Evolutionary conservation across 1,139 yeast genomes (phyloP).

Genomic region (Sugiyamaella grinbergsii): DNA sequence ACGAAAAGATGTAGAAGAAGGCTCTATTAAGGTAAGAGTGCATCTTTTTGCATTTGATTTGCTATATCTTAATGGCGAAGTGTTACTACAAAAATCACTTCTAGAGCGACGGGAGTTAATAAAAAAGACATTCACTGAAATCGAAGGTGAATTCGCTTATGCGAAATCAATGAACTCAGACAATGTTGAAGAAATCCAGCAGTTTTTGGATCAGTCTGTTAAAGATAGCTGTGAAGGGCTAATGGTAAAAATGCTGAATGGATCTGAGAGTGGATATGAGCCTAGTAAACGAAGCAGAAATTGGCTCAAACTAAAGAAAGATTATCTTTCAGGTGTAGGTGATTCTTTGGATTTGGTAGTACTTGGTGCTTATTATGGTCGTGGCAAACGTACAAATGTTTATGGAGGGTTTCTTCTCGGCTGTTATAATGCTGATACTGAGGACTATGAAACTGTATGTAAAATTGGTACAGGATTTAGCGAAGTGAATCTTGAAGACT

Average conservation of each 20-base stretch:
- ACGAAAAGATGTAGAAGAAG: slow-evolving; percentile 85
- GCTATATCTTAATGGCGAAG: slow-evolving; percentile 67
- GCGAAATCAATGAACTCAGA: slow-evolving; percentile 77
- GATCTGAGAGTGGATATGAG: slow-evolving; percentile 80
- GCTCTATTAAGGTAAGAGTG: slow-evolving; percentile 85
- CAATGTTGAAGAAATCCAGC: slow-evolving; percentile 71
- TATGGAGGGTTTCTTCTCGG: slow-evolving; percentile 95
- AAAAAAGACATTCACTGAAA: slow-evolving; percentile 56
- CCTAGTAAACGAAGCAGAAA: slow-evolving; percentile 94
- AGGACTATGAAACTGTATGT: slow-evolving; percentile 92
- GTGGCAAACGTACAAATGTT: slow-evolving; percentile 91
- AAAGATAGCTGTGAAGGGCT: slow-evolving; percentile 93
- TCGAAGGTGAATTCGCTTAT: slow-evolving; percentile 77
- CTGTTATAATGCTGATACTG: slow-evolving; percentile 83
- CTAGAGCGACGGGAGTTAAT: slow-evolving; percentile 68
- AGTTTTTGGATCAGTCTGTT: slow-evolving; percentile 85
- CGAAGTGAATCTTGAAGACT: slow-evolving; percentile 70
- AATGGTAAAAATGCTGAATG: slow-evolving; percentile 89
- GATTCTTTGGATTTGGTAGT: slow-evolving; percentile 94
- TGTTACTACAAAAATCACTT: slow-evolving; percentile 68
- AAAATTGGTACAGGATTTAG: slow-evolving; percentile 97
- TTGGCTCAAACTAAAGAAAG: slow-evolving; percentile 95
- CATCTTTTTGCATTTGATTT: slow-evolving; percentile 92
- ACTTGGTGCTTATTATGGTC: slow-evolving; percentile 90
- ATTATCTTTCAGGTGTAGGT: slow-evolving; percentile 81